Evolutionary conservation across 2,329 filamentous ascomycete species (phyloP), one percentile per base, ranked within the genome.

Genomic region (Claviceps fusiformis): DNA sequence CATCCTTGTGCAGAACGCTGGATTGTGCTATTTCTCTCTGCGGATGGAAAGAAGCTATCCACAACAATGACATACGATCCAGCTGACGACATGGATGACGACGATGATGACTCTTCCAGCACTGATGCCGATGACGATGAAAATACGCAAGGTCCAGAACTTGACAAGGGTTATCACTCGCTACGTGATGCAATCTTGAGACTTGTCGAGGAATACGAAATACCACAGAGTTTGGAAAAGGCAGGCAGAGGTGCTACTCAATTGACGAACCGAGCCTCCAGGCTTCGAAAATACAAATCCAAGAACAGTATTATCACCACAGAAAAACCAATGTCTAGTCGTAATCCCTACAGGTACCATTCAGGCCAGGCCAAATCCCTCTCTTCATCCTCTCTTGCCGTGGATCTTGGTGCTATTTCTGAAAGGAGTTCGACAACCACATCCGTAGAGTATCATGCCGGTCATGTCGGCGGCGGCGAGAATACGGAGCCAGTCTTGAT

Each of bases 1-100:
- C 87, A 93, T 62, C 89, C 89, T 9, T 92, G 87, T 58, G 84
- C 85, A 1, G 89, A 95, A 69, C 78, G 85, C 55, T 95, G 89
- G 89, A 80, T 86, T 5, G 84, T 93, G 7, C 73, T 95, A 9
- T 92, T 91, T 63, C 81, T 95, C 55, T 86, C 86, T 0, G 71
- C 81, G 0, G 83, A 90, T 66, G 87, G 88, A 37, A 83, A 81
- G 63, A 76, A 76, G 53, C 72, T 95, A 45, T 85, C 83, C 8
- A 79, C 83, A 3, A 78, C 84, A 49, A 87, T 89, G 84, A 82
- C 77, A 43, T 89, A 87, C 67, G 87, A 82, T 57, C 77, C 78
- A 1, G 81, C 86, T 58, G 79, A 84, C 49, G 80, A 86, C 43
- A 69, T 74, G 2, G 83, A 86, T 35, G 83, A 87, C 17, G 83